Conservation (phyloP, 2,329 filamentous ascomycete genomes). For the Chalara sp. region DNA sequence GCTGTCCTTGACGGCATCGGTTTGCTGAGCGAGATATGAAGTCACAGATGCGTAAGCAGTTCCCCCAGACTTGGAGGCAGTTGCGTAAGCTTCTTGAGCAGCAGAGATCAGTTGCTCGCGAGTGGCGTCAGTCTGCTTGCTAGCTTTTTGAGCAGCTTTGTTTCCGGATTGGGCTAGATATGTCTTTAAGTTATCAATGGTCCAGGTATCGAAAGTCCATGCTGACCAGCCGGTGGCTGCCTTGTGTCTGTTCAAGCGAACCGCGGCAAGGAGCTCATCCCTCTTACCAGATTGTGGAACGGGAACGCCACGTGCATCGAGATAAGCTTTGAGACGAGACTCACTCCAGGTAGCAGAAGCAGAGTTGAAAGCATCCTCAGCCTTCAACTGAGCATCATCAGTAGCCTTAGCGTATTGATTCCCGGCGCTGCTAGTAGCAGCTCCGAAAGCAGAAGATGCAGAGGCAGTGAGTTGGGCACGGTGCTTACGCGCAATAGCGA, state of each 20-base stretch:
- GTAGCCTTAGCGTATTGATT: conserved; percentile 75
- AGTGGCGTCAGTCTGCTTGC: conserved; percentile 55
- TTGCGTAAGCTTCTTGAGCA: conserved; percentile 53
- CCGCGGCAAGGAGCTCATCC: conserved; percentile 67
- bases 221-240: conserved; percentile 60
- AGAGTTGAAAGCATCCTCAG: conserved; percentile 59
- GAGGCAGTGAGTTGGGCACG: conserved; percentile 61
- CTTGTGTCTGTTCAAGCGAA: conserved; percentile 68
- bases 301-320: conserved; percentile 70
- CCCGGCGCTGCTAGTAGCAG: conserved; percentile 67
- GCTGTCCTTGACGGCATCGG: conserved; percentile 55
- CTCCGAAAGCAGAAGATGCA: conserved; percentile 57
- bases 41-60: conserved; percentile 60
- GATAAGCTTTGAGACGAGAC: conserved; percentile 65
- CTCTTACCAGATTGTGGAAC: conserved; percentile 65
- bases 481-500: conserved; percentile 85
- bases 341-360: conserved; percentile 63
- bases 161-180: conserved; percentile 48
- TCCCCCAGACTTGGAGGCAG: conserved; percentile 53
- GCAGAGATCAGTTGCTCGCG: conserved; percentile 68
- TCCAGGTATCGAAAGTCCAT: conserved; percentile 78
- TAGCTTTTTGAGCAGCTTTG: conserved; percentile 48
- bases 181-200: conserved; percentile 60
- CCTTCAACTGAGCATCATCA: conserved; percentile 54
- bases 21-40: conserved; percentile 60